Conservation (phyloP, 768 basidiomycete species). For the Podaxis sp. region DNA sequence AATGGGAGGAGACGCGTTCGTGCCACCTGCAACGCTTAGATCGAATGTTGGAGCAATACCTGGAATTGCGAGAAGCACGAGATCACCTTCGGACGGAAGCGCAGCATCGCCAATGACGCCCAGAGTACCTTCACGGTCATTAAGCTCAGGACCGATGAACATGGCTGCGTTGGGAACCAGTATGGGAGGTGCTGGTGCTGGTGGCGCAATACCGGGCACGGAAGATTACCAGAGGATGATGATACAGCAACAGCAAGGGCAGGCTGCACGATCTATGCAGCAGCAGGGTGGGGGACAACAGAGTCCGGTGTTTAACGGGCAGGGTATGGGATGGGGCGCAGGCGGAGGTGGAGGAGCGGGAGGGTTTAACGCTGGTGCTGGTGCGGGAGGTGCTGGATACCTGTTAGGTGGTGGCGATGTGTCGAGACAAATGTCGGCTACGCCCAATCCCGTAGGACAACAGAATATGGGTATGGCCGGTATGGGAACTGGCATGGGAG, state of each 20-base stretch:
- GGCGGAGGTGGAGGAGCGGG: conserved; percentile 3
- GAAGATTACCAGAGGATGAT: conserved; percentile 63
- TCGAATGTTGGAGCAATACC: conserved; percentile 61
- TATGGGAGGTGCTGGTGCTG: conserved; percentile 5
- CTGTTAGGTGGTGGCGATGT: conserved; percentile 3
- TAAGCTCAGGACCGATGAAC: conserved; percentile 36
- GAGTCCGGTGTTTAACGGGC: conserved; percentile 16
- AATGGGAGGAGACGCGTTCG: conserved; percentile 28
- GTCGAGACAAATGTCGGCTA: conserved; percentile 9
- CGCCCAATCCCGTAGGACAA: conserved; percentile 2
- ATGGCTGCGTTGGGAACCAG: conserved; percentile 25
- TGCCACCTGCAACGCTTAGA: conserved; percentile 42
- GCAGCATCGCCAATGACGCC: conserved; percentile 51
- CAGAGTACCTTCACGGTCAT: conserved; percentile 32
- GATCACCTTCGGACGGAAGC: conserved; percentile 65
- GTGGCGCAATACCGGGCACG: conserved; percentile 10
- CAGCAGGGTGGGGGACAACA: conserved; percentile 27
- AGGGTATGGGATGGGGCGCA: conserved; percentile 7
- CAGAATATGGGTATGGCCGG: conserved; percentile 9
- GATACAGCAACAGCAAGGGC: conserved; percentile 41
- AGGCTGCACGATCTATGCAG: conserved; percentile 38
- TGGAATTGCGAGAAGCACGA: conserved; percentile 71
- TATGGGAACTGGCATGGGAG: conserved; percentile 4
- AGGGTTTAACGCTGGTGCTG: conserved; percentile 1
- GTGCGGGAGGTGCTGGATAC: conserved; percentile 7